Conservation (phyloP, 1,139 yeast species). For the Hansenula lynferdii region DNA sequence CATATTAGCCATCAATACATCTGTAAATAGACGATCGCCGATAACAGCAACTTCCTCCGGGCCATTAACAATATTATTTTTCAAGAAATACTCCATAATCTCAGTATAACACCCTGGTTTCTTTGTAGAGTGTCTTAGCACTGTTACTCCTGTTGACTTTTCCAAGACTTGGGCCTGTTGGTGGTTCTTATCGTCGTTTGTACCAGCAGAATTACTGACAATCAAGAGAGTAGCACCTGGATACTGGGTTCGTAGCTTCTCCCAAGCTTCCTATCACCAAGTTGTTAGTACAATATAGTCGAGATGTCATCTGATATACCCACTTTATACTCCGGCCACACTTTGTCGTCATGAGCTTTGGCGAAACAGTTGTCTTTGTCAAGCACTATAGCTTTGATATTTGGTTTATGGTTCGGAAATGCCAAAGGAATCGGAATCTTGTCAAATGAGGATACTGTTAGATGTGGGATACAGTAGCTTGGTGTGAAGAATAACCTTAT, state of each 20-base stretch:
- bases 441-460: conserved; percentile 60
- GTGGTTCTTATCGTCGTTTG: conserved; percentile 62
- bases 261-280: conserved; percentile 45
- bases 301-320: background rate
- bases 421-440: conserved; percentile 44
- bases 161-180: conserved; percentile 66
- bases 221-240: conserved; percentile 68
- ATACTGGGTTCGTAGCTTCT: conserved; percentile 43
- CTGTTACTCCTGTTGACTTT: conserved; percentile 65
- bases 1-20: conserved; percentile 87
- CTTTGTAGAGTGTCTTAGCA: conserved; percentile 71
- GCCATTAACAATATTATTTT: conserved; percentile 38
- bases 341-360: conserved; percentile 69
- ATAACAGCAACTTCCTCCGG: conserved; percentile 74
- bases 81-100: conserved; percentile 52
- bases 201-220: conserved; percentile 94
- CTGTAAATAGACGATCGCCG: conserved; percentile 91
- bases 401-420: conserved; percentile 28
- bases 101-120: conserved; percentile 88
- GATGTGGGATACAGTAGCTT: conserved; percentile 62
- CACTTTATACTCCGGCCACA: conserved; percentile 65
- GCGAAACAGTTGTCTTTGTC: conserved; percentile 98
- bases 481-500: conserved; percentile 61
- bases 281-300: background rate
- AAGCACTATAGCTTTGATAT: conserved; percentile 73